Base-by-base conservation (phyloP, 441 rosid genomes). In the Mallotus japonicus region DNA sequence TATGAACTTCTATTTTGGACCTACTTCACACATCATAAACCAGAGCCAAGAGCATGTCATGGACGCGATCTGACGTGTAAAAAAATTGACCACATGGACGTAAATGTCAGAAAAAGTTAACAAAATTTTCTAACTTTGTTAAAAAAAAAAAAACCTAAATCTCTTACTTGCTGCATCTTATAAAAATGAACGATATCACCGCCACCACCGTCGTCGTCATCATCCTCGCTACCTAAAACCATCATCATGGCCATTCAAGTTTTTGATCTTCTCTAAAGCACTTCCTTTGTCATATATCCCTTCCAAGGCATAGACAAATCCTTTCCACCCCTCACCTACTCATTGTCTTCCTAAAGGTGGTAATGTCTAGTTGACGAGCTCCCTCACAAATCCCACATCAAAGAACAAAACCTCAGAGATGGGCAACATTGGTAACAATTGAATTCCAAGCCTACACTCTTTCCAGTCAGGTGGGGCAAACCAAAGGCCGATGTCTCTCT, bases 241-340 rank as follows among this genome's bases (percentile, higher is more conserved):
- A 72, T 89, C 92, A 70, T 91, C 95, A 74, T 67, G 58, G 3
- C 89, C 86, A 15, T 76, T 83, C 82, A 92, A 82, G 51, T 73
- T 78, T 72, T 66, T 80, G 4, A 89, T 75, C 85, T 88, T 91
- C 81, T 82, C 82, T 84, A 91, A 72, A 2, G 92, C 97, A 61
- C 83, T 80, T 28, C 81, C 91, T 76, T 78, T 85, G 63, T 88
- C 89, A 32, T 87, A 90, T 4, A 83, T 78, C 46, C 86, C 96
- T 83, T 95, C 93, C 87, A 95, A 82, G 7, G 95, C 91, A 77
- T 88, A 92, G 19, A 84, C 92, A 73, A 95, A 92, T 15, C 98
- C 98, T 84, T 91, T 95, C 98, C 98, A 95, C 10, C 96, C 93
- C 79, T 90, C 97, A 55, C 88, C 99, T 19, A 90, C 97, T 13